These are phyloP conservation scores for Geotrichum cucujoidarum DNA, from an alignment of 1,139 yeast genomes.

Conservation along the genomic window DNA sequence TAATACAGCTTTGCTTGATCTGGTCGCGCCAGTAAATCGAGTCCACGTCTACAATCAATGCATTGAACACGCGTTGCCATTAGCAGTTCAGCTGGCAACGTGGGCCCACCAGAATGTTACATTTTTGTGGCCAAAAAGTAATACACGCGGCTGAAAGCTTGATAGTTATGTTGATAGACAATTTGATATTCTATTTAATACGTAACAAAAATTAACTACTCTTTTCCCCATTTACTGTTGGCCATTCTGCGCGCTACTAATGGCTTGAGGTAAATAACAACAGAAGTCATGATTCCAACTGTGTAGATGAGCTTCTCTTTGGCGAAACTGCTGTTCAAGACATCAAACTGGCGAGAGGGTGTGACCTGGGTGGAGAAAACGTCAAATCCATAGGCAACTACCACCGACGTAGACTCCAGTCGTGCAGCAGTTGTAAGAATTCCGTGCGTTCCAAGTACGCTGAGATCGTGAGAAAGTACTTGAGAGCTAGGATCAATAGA, in stretches of 20 bases:
- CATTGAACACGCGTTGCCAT: too few species aligned
- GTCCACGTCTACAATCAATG: too few species aligned
- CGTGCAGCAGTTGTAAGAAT: conserved; percentile 57
- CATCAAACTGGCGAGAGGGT: conserved; percentile 83
- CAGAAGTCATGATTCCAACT: conserved; percentile 47
- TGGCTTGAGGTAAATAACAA: conserved; percentile 51
- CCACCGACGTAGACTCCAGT: conserved; percentile 74
- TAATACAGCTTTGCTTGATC: not conserved
- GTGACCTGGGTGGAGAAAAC: conserved; percentile 70
- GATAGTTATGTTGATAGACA: too few species aligned
- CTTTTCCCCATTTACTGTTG: conserved; percentile 26
- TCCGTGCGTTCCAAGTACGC: conserved; percentile 32
- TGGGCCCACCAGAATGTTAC: too few species aligned
- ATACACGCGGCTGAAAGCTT: too few species aligned
- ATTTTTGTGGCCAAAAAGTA: too few species aligned
- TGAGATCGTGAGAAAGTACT: conserved; percentile 42
- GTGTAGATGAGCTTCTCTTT: conserved; percentile 60
- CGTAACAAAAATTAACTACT: too few species aligned
- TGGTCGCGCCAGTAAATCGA: too few species aligned
- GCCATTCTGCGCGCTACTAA: conserved; percentile 46
- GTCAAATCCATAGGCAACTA: conserved; percentile 63
- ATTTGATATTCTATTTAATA: too few species aligned
- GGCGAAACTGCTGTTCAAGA: conserved; percentile 63
- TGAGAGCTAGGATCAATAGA: conserved; percentile 48
- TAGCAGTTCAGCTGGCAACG: too few species aligned